Evolutionary conservation across 345 rosid genomes (phyloP), one percentile per base, ranked within the genome.

Genomic region (Ceriops tagal): DNA sequence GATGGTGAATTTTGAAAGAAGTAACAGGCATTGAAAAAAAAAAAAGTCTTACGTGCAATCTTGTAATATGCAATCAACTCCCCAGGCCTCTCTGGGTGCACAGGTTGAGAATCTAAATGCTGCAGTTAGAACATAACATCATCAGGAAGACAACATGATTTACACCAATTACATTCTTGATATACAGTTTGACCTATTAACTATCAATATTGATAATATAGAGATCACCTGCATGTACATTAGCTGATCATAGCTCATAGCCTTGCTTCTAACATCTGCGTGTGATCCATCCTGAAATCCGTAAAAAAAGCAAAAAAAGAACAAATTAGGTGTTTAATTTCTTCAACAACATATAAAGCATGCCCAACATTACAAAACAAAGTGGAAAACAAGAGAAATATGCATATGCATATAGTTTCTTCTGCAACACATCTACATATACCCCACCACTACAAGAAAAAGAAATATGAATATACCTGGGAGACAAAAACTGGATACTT

Each of bases 61-160:
- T 89, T 90, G 83, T 90, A 92, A 92, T 90, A 95, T 5, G 98
- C 99, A 66, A 84, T 87, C 73, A 90, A 66, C 68, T 95, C 99
- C 61, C 99, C 89, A 61, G 97, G 98, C 77, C 96, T 90, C 74
- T 90, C 96, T 79, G 93, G 76, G 34, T 78, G 76, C 67, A 95
- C 91, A 61, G 85, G 89, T 77, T 83, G 83, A 71, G 74, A 84
- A 83, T 90, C 96, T 82, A 85, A 83, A 78, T 90, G 99, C 95
- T 95, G 84, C 79, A 72, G 73, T 64, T 35, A 43, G 22, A 71
- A 64, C 24, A 24, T 10, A 56, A 56, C 10, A 5, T 56, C 30
- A 26, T 56, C 59, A 24, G 30, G 30, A 56, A 43, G 49, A 22
- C 30, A 56, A 13, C 18, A 56, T 27, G 28, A 56, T 24, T 10